A percentile compares a stretch with the other conserved stretches of the same genome.
Evolutionary conservation across 148 eudicot genomes (phyloP).

Genomic region (Pharnaceum exiguum): DNA sequence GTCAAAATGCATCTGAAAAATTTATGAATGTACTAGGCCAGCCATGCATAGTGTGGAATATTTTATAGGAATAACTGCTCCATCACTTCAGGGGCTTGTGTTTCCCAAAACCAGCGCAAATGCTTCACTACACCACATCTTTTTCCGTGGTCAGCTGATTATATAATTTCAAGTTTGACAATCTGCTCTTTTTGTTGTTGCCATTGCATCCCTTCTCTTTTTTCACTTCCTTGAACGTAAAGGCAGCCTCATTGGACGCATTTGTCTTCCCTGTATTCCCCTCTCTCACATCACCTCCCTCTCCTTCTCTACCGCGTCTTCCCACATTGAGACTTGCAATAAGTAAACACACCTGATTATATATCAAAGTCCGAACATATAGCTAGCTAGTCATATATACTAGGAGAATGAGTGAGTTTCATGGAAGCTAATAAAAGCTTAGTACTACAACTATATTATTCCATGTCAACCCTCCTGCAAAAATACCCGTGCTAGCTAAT

Average conservation of each 20-base stretch:
- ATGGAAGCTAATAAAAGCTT: too few relatives aligned
- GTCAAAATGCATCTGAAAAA: too few relatives aligned
- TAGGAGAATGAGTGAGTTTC: too few relatives aligned
- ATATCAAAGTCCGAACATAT: too few relatives aligned
- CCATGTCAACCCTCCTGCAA: not conserved
- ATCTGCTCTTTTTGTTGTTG: slow-evolving; percentile 4
- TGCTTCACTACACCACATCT: slow-evolving; percentile 1
- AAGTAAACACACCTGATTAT: not conserved
- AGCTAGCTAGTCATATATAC: too few relatives aligned
- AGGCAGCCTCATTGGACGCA: slow-evolving; percentile 17
- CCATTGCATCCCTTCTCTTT: slow-evolving; percentile 2
- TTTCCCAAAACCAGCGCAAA: slow-evolving; percentile 15
- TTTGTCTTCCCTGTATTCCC: not conserved
- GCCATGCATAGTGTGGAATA: too few relatives aligned
- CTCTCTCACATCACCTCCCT: not conserved
- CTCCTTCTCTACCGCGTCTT: not conserved
- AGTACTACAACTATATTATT: not conserved
- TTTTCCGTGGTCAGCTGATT: slow-evolving; percentile 23
- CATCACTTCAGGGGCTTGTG: slow-evolving; percentile 18
- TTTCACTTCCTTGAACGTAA: slow-evolving; percentile 30
- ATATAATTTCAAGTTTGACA: slow-evolving; percentile 22
- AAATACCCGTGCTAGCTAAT: not conserved
- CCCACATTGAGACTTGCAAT: too few relatives aligned
- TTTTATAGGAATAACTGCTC: too few relatives aligned
- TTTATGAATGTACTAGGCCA: too few relatives aligned